phyloP scores from a whole-genome alignment of 1,284 basidiomycete genomes.

The Inonotus hispidus region DNA sequence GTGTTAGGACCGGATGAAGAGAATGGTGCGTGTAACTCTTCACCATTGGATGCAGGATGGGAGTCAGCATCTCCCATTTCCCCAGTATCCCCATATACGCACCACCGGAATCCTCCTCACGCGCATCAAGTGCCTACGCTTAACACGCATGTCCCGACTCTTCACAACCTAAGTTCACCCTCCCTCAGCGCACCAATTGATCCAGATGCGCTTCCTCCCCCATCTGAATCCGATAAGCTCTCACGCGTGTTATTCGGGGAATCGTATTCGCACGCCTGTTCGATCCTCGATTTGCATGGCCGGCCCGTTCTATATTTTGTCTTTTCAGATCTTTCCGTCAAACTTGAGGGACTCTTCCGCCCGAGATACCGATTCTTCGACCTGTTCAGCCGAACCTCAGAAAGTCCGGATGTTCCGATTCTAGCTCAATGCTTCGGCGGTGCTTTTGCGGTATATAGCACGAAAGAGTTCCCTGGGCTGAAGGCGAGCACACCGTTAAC shows the following conservation, averaged over 20 bases:
- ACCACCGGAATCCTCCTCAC: background rate
- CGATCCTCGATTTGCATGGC: slow-evolving; percentile 51
- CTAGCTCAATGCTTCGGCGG: slow-evolving; percentile 70
- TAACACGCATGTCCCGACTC: background rate
- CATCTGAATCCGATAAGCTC: slow-evolving; percentile 15
- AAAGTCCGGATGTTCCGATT: slow-evolving; percentile 38
- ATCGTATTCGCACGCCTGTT: slow-evolving; percentile 51
- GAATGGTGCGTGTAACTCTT: background rate
- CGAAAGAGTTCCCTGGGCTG: slow-evolving; percentile 75
- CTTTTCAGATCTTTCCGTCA: slow-evolving; percentile 62
- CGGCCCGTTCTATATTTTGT: slow-evolving; percentile 62
- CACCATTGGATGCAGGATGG: slow-evolving; percentile 6
- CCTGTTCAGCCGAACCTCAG: slow-evolving; percentile 36
- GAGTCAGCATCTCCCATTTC: slow-evolving; percentile 13
- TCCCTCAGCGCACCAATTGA: slow-evolving; percentile 9
- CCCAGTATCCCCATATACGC: slow-evolving; percentile 7
- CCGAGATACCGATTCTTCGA: slow-evolving; percentile 66
- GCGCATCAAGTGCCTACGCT: background rate
- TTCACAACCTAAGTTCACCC: background rate
- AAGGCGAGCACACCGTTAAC: slow-evolving; percentile 69
- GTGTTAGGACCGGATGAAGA: background rate
- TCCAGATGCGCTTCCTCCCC: slow-evolving; percentile 14
- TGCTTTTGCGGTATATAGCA: slow-evolving; percentile 66
- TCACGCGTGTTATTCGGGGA: slow-evolving; percentile 15
- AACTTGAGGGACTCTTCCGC: slow-evolving; percentile 59